These are phyloP conservation scores for Microbotryum scabiosae DNA, from an alignment of 1,284 basidiomycete species.

Conservation along the genomic window DNA sequence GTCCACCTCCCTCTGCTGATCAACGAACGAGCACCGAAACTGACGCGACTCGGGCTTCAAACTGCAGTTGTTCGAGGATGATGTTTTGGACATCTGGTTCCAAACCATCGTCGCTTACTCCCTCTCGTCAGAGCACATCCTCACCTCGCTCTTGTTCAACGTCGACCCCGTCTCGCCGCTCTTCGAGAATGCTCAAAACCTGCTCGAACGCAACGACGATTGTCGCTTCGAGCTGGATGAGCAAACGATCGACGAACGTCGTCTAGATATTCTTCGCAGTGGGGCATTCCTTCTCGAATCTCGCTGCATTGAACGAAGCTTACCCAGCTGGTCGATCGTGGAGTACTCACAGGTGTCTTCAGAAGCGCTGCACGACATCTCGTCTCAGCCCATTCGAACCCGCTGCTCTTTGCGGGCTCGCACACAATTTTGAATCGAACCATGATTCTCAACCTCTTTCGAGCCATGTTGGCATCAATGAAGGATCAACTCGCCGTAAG, in stretches of 20 bases:
- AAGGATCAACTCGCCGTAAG: conserved; percentile 26
- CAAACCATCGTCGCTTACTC: conserved; percentile 50
- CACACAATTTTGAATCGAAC: background rate
- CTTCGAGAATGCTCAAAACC: conserved; percentile 5
- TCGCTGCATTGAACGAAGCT: background rate
- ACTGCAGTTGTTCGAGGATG: conserved; percentile 48
- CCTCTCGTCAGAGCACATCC: conserved; percentile 50
- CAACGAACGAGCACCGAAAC: too few relatives aligned
- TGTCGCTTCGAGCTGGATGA: conserved; percentile 8
- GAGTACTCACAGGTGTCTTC: conserved; percentile 11
- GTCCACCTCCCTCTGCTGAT: conserved; percentile 30
- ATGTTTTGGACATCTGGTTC: conserved; percentile 54
- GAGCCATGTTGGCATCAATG: conserved; percentile 24
- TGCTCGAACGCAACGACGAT: background rate
- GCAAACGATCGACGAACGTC: conserved; percentile 12
- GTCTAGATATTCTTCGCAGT: conserved; percentile 20
- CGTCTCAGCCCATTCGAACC: background rate
- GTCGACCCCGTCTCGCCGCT: conserved; percentile 3
- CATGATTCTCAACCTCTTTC: conserved; percentile 19
- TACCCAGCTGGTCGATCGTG: background rate
- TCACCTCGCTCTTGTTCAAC: conserved; percentile 22
- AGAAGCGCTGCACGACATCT: conserved; percentile 6
- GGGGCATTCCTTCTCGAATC: background rate
- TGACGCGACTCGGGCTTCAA: background rate
- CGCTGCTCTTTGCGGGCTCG: background rate